These are phyloP conservation scores for Leccinum subrobustum DNA, from an alignment of 1,284 basidiomycete genomes.

Conservation along the genomic window DNA sequence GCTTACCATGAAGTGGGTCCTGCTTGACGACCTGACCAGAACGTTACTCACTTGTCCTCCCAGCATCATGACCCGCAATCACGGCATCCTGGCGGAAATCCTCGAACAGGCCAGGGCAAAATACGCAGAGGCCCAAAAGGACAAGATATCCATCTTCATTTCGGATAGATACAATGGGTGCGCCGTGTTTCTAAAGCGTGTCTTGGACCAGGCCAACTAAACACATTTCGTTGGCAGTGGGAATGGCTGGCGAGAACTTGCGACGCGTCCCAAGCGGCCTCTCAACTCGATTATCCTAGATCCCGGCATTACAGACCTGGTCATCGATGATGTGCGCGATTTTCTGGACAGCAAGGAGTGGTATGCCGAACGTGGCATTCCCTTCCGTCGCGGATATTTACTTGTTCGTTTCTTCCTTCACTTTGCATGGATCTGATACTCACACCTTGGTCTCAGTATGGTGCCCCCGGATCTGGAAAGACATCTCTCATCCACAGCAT, in stretches of 20 bases:
- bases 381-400: slow-evolving; percentile 71
- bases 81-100: slow-evolving; percentile 47
- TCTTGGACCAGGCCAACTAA: neutral
- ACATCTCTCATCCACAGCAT: slow-evolving; percentile 74
- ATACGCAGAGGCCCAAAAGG: slow-evolving; percentile 50
- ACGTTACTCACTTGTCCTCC: slow-evolving; percentile 1
- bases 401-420: slow-evolving; percentile 38
- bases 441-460: slow-evolving; percentile 44
- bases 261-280: slow-evolving; percentile 61
- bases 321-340: slow-evolving; percentile 65
- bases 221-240: slow-evolving; percentile 5
- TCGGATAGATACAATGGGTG: slow-evolving; percentile 48
- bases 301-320: slow-evolving; percentile 58
- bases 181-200: slow-evolving; percentile 5
- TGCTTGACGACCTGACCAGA: neutral
- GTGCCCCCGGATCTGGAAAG: slow-evolving; percentile 75
- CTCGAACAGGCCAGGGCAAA: slow-evolving; percentile 55
- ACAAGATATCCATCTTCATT: slow-evolving; percentile 56
- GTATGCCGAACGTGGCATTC: slow-evolving; percentile 68
- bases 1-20: slow-evolving; percentile 24
- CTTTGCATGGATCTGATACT: neutral
- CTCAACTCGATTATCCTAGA: slow-evolving; percentile 67
- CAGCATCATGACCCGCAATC: slow-evolving; percentile 54
- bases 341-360: slow-evolving; percentile 65
- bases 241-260: slow-evolving; percentile 51